Evolutionary conservation across 75 land plant species (phyloP), one percentile per base, ranked within the genome.

Genomic region (Selaginella moellendorffii): DNA sequence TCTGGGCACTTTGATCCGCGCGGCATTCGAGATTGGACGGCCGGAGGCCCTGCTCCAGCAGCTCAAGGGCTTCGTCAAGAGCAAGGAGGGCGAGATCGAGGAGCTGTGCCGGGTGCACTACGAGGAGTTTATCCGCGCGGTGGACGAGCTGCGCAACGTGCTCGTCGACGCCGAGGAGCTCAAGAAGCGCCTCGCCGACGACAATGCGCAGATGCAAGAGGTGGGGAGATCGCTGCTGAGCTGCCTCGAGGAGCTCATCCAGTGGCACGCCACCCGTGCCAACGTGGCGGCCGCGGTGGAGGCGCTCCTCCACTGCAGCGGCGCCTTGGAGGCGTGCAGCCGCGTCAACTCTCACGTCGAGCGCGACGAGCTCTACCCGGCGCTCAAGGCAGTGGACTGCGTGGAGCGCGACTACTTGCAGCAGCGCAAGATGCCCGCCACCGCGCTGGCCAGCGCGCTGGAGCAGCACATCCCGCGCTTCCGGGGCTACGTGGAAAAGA

Each of bases 21-120:
- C 79, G 68, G 90, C 90, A 20, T 93, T 93, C 71, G 90, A 93
- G 67, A 68, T 69, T 22, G 98, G 96, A 24, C 83, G 74, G 64
- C 96, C 96, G 10, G 91, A 89, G 36, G 14, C 79, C 1, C 85
- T 95, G 25, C 59, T 95, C 58, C 88, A 84, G 20, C 96, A 89
- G 65, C 78, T 95, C 2, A 73, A 69, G 69, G 67, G 71, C 53
- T 78, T 95, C 42, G 97, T 73, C 12, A 90, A 82, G 75, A 86
- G 76, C 71, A 95, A 95, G 72, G 96, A 95, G 70, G 69, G 69
- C 25, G 96, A 95, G 68, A 95, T 95, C 23, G 99, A 95, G 78
- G 99, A 95, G 22, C 74, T 95, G 0, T 95, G 99, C 65, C 85
- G 78, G 67, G 66, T 79, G 2, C 99, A 95, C 58, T 95, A 95